Percentiles rank a stretch among this genome's conserved stretches.
Evolutionary conservation across 371 early-diverging fungal species (phyloP).

Genomic region (Rhizopus delemar): DNA sequence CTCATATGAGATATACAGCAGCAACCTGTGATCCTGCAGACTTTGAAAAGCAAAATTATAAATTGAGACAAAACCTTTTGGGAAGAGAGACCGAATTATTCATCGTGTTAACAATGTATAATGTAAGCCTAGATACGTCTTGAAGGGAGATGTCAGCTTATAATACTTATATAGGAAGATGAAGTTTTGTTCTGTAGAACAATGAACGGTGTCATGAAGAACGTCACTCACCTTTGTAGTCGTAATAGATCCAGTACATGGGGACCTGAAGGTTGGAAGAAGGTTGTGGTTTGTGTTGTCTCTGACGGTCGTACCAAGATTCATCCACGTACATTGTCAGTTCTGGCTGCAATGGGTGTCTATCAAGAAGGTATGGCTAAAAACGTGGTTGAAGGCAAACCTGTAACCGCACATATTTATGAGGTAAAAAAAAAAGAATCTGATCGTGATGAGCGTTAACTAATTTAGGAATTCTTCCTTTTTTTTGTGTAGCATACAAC

Average conservation of each 20-base stretch:
- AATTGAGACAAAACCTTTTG: slow-evolving; percentile 52
- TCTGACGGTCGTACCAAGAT: slow-evolving; percentile 67
- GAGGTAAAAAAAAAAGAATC: slow-evolving; percentile 45
- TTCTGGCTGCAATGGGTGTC: slow-evolving; percentile 78
- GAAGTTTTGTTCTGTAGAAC: slow-evolving; percentile 71
- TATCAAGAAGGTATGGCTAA: slow-evolving; percentile 82
- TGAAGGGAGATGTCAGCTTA: background rate
- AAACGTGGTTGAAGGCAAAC: slow-evolving; percentile 64
- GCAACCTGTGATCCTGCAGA: slow-evolving; percentile 70
- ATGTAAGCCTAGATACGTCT: slow-evolving; percentile 36
- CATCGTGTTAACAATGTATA: slow-evolving; percentile 75
- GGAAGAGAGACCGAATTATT: slow-evolving; percentile 68
- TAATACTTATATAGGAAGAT: slow-evolving; percentile 56
- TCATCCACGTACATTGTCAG: slow-evolving; percentile 66
- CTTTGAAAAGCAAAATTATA: slow-evolving; percentile 60
- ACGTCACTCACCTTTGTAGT: slow-evolving; percentile 70
- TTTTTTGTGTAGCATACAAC: slow-evolving; percentile 65
- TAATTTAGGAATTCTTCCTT: background rate
- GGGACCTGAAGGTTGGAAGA: slow-evolving; percentile 73
- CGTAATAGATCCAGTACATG: slow-evolving; percentile 59
- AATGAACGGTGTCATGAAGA: slow-evolving; percentile 73
- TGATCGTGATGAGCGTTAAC: background rate
- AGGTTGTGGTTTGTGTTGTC: slow-evolving; percentile 71
- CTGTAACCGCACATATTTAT: slow-evolving; percentile 77
- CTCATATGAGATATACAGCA: slow-evolving; percentile 63